Evolutionary conservation across 2,329 filamentous ascomycete species (phyloP).

Genomic region (Thielaviopsis musarum): DNA sequence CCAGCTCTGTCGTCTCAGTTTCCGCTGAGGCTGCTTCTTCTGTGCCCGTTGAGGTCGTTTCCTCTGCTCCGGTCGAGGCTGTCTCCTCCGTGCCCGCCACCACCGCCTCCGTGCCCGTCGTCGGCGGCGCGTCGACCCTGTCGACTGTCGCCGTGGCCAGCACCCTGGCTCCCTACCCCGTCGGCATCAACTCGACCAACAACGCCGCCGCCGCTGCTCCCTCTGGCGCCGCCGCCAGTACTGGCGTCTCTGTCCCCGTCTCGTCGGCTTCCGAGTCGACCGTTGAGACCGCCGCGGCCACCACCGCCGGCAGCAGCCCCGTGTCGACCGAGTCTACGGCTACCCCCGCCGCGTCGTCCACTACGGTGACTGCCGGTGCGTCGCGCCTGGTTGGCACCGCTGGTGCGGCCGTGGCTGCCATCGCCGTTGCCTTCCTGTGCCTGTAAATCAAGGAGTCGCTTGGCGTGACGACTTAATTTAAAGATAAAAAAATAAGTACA

Average conservation of each 20-base stretch:
- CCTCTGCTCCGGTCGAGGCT: not conserved
- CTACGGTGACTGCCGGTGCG: conserved; percentile 8
- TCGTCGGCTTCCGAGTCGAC: not conserved
- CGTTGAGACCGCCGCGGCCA: not conserved
- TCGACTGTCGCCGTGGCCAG: not conserved
- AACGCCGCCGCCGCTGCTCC: not conserved
- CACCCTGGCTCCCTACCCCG: not conserved
- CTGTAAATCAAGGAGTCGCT: conserved; percentile 2
- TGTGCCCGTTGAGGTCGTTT: not conserved
- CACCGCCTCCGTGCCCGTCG: not conserved
- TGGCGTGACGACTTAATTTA: not conserved
- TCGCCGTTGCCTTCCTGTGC: conserved; percentile 11
- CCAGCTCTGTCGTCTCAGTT: no score
- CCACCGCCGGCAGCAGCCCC: not conserved
- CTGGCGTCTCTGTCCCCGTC: not conserved
- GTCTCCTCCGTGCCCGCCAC: not conserved
- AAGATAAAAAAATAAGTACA: conserved; percentile 1
- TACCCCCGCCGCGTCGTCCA: not conserved
- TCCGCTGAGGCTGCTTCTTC: not conserved
- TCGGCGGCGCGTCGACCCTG: not conserved
- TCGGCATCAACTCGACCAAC: not conserved
- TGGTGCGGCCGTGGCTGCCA: conserved; percentile 8
- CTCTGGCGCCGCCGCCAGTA: not conserved
- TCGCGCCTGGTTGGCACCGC: conserved; percentile 8
- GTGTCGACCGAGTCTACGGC: conserved; percentile 1